Percentiles rank a stretch among this genome's conserved stretches.
Conservation (phyloP, 768 basidiomycete species). For the Phanerochaete carnosa region DNA sequence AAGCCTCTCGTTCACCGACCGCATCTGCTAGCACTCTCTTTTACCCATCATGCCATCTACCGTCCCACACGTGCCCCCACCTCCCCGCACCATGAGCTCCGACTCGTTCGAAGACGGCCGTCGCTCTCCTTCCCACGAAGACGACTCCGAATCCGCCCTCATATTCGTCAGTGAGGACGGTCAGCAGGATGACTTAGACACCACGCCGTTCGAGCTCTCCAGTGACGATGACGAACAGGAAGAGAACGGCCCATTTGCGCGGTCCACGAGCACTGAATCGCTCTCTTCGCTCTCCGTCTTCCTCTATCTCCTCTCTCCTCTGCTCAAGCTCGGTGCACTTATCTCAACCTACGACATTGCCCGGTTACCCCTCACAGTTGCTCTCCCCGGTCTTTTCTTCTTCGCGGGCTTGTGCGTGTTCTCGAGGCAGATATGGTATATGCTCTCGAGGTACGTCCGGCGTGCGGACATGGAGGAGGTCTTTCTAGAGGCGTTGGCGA, state of each 20-base stretch:
- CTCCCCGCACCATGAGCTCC: constrained; percentile 19
- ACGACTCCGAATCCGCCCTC: constrained; percentile 50
- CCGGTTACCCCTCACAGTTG: constrained; percentile 43
- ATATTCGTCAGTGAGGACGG: constrained; percentile 61
- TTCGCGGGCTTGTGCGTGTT: constrained; percentile 60
- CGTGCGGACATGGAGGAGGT: constrained; percentile 66
- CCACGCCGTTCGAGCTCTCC: constrained; percentile 28
- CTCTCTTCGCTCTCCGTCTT: constrained; percentile 58
- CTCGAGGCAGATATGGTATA: constrained; percentile 69
- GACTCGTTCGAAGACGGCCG: constrained; percentile 22
- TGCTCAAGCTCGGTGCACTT: constrained; percentile 69
- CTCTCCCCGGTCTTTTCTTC: constrained; percentile 45
- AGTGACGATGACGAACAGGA: constrained; percentile 50
- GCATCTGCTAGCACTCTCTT: constrained; percentile 3
- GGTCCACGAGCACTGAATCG: constrained; percentile 37
- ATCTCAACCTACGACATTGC: constrained; percentile 47
- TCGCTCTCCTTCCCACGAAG: constrained; percentile 20
- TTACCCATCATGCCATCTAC: constrained; percentile 5
- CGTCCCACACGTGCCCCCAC: not conserved
- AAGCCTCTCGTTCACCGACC: constrained; percentile 4
- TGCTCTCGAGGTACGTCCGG: constrained; percentile 70
- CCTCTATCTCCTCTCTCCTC: constrained; percentile 66
- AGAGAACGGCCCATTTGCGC: constrained; percentile 24
- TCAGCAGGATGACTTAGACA: constrained; percentile 29
- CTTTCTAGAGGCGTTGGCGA: constrained; percentile 57